Percentiles rank a stretch among this genome's conserved stretches.
Conservation (phyloP, 768 basidiomycete species). For the Boletus subcaerulescens region DNA sequence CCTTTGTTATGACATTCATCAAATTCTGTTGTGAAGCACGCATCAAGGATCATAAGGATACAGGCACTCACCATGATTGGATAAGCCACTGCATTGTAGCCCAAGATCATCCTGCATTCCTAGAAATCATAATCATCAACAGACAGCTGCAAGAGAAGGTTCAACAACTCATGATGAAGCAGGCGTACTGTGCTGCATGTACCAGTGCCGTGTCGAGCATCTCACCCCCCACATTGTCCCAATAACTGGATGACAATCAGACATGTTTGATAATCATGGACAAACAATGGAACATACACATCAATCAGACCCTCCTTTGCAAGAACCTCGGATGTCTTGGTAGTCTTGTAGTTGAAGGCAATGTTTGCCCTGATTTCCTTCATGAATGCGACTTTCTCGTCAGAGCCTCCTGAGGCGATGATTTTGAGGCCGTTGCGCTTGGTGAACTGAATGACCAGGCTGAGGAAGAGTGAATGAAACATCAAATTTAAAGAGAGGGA, state of each 20-base stretch:
- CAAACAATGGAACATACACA: not conserved
- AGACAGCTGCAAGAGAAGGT: not conserved
- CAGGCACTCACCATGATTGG: not conserved
- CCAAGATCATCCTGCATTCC: not conserved
- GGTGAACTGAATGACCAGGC: slow-evolving; percentile 4
- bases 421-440: slow-evolving; percentile 5
- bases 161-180: slow-evolving; percentile 1
- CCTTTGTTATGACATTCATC: not conserved
- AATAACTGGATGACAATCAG: not conserved
- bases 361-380: slow-evolving; percentile 1
- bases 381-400: slow-evolving; percentile 5
- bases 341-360: slow-evolving; percentile 2
- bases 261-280: not conserved
- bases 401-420: slow-evolving; percentile 3
- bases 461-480: not conserved
- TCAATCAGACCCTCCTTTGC: slow-evolving; percentile 2
- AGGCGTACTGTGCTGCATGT: slow-evolving; percentile 1
- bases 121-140: not conserved
- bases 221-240: slow-evolving; percentile 5
- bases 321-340: slow-evolving; percentile 4
- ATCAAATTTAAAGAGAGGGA: not conserved
- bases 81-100: not conserved
- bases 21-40: not conserved
- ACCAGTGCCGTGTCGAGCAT: slow-evolving; percentile 1
- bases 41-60: not conserved